A percentile compares a stretch with the other conserved stretches of the same genome.
Evolutionary conservation across 257 asterid genomes (phyloP).

Genomic region (Echium plantagineum): DNA sequence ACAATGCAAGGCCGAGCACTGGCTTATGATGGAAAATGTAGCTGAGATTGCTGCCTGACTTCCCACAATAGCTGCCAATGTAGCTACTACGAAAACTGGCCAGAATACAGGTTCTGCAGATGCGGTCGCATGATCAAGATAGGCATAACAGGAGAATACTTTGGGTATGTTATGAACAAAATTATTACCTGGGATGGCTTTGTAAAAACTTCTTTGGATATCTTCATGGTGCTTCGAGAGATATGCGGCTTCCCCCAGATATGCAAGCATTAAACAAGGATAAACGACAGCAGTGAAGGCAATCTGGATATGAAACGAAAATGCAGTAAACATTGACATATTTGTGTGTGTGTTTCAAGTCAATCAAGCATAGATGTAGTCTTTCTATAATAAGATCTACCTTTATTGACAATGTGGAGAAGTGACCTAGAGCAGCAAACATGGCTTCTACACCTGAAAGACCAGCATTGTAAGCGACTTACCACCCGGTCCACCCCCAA

Average conservation of each 20-base stretch:
- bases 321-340: not conserved
- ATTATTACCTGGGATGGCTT: conserved; percentile 25
- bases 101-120: conserved; percentile 36
- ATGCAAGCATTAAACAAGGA: conserved; percentile 25
- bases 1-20: conserved; percentile 51
- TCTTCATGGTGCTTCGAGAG: conserved; percentile 21
- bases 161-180: not conserved
- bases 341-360: not conserved
- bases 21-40: conserved; percentile 55
- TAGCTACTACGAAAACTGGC: conserved; percentile 51
- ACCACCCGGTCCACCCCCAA: not conserved
- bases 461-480: not conserved
- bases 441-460: conserved; percentile 42
- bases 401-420: conserved; percentile 36
- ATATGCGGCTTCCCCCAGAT: conserved; percentile 32
- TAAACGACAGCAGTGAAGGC: conserved; percentile 22
- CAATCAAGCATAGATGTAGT: not conserved
- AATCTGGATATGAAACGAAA: conserved; percentile 5
- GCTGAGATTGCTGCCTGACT: conserved; percentile 64
- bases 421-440: conserved; percentile 58
- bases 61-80: conserved; percentile 52
- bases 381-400: not conserved
- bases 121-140: not conserved
- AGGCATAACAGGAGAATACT: not conserved
- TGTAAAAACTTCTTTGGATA: conserved; percentile 23